Evolutionary conservation across 2,329 filamentous ascomycete genomes (phyloP), one percentile per base, ranked within the genome.

Genomic region (Monilinia aucupariae): DNA sequence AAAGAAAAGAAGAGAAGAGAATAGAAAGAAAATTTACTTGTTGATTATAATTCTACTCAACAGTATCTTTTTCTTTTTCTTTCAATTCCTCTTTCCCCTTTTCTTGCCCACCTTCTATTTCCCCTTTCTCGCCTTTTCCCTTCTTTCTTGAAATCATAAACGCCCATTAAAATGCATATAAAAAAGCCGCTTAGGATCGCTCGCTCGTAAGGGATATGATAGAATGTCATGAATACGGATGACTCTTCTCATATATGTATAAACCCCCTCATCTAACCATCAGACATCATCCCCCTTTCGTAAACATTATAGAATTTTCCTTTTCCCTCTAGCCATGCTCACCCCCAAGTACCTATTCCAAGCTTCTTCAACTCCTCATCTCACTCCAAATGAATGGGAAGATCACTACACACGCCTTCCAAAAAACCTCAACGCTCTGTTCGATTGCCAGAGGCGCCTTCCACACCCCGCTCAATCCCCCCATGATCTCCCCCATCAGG

Each of bases 341-440:
- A 43, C 15, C 39, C 37, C 13, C 37, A 13, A 20, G 4, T 4
- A 7, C 41, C 17, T 43, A 5, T 43, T 8, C 17, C 22, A 13
- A 17, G 22, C n/a, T 25, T 10, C n/a, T 25, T 10, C 34, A 74
- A 58, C 62, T 64, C 61, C 74, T 78, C 62, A 87, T 69, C 78
- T 96, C 90, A 41, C 82, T 82, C 74, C 86, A 85, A 72, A 96
- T 85, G 69, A 92, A 91, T 3, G 92, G 92, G 69, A 94, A 79
- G 71, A 96, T 92, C 17, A 96, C 90, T 56, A 88, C 78, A 69
- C 87, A 90, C 0, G 92, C 92, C 68, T 87, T 94, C 81, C 84
- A 92, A 64, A 96, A 85, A 58, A 96, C 86, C 67, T 86, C 75
- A 5, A 90, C 71, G 37, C 85, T 85, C 72, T 88, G 84, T 54